Percentiles rank a stretch among this genome's conserved stretches.
These are phyloP conservation scores for Vanrija pseudolonga DNA, from an alignment of 1,284 basidiomycete species.

Conservation along the genomic window DNA sequence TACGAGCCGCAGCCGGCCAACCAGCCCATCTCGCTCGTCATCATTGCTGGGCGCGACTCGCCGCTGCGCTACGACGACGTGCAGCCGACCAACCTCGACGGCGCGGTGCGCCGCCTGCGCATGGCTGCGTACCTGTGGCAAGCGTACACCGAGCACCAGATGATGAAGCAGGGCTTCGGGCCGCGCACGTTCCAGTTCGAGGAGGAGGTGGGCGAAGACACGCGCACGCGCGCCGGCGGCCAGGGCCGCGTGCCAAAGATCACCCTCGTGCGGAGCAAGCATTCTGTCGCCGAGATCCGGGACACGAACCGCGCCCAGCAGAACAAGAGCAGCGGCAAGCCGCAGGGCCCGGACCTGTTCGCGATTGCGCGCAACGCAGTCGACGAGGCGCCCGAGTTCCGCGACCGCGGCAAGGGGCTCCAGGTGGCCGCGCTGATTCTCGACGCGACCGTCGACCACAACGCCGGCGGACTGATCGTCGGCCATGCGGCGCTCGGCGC, in stretches of 20 bases:
- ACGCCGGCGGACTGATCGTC: conserved; percentile 2
- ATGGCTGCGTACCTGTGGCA: conserved; percentile 12
- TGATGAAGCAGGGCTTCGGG: conserved; percentile 6
- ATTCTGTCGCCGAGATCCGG: conserved; percentile 1
- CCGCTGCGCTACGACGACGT: conserved; percentile 7
- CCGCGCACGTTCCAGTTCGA: conserved; percentile 7
- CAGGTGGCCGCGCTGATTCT: conserved; percentile 3
- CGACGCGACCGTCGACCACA: neutral
- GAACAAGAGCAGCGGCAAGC: neutral
- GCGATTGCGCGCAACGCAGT: neutral
- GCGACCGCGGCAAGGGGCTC: neutral
- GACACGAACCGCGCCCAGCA: conserved; percentile 7
- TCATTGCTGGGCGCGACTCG: conserved; percentile 5
- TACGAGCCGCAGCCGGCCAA: conserved; percentile 1
- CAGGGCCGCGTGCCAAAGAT: neutral
- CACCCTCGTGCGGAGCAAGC: conserved; percentile 4
- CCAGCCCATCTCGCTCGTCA: conserved; percentile 3
- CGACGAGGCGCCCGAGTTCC: conserved; percentile 5
- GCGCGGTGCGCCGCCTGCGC: conserved; percentile 4
- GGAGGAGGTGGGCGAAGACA: conserved; percentile 5
- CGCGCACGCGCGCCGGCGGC: neutral
- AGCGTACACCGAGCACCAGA: conserved; percentile 8
- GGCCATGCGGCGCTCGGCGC: conserved; percentile 8
- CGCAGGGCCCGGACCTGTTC: neutral
- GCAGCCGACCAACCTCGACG: conserved; percentile 1